phyloP scores from a whole-genome alignment of 2,329 filamentous ascomycete species.

The Phialocephala subalpina region DNA sequence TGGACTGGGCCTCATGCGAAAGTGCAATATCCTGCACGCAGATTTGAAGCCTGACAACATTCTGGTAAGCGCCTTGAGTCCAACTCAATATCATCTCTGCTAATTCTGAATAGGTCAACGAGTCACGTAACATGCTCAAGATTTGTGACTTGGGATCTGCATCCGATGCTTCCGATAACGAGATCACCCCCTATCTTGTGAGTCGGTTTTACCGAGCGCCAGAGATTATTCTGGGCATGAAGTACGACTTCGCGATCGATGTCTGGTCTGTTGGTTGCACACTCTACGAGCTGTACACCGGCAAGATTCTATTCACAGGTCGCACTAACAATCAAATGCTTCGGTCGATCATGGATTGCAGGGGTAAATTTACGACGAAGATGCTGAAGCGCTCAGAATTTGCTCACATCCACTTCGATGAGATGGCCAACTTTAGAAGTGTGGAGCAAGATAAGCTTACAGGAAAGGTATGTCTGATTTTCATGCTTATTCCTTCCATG shows the following conservation, averaged over 20 bases:
- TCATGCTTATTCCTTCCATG: slow-evolving; percentile 2
- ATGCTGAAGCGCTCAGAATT: slow-evolving; percentile 84
- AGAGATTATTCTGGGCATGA: slow-evolving; percentile 96
- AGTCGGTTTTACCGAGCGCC: slow-evolving; percentile 97
- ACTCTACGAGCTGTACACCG: slow-evolving; percentile 95
- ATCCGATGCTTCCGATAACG: slow-evolving; percentile 87
- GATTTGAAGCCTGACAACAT: slow-evolving; percentile 99
- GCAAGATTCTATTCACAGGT: slow-evolving; percentile 95
- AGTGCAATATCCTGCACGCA: slow-evolving; percentile 92
- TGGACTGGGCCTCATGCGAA: slow-evolving; percentile 85
- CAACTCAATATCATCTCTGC: slow-evolving; percentile 14
- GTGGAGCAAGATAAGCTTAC: slow-evolving; percentile 88
- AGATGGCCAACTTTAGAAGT: slow-evolving; percentile 82
- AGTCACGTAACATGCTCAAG: slow-evolving; percentile 84
- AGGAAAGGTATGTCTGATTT: slow-evolving; percentile 67
- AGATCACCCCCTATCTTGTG: slow-evolving; percentile 93
- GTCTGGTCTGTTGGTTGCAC: slow-evolving; percentile 99
- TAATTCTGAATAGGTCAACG: slow-evolving; percentile 66
- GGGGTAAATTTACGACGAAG: slow-evolving; percentile 90
- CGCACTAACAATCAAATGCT: slow-evolving; percentile 99
- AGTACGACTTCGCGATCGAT: slow-evolving; percentile 92
- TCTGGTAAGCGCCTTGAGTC: slow-evolving; percentile 51
- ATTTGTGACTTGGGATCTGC: slow-evolving; percentile 98
- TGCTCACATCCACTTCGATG: slow-evolving; percentile 82
- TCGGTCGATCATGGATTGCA: slow-evolving; percentile 92